Evolutionary conservation across 805 yeast species (phyloP), one percentile per base, ranked within the genome.

Genomic region (Pichia manshurica): DNA sequence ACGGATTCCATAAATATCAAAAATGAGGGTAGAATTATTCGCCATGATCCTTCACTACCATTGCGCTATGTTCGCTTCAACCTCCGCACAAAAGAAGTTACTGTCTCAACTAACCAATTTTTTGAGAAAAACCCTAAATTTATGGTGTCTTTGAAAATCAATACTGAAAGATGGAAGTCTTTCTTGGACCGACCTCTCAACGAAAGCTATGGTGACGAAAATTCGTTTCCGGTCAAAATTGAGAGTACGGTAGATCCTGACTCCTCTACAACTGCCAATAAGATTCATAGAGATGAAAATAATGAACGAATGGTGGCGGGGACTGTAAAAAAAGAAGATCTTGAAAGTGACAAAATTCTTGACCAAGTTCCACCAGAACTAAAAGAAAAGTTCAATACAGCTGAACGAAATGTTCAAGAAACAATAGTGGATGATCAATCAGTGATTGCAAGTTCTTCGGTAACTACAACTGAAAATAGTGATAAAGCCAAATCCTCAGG

Each of bases 61-160:
- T 44, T 65, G 10, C 57, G 77, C 37, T 73, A 63, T 50, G 72
- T 74, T 40, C 66, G 60, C 45, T 39, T 64, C n/a, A 54, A 58
- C 34, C 25, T 63, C 3, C 46, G 49, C n/a, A 51, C 55, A 1
- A 60, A 54, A n/a, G 50, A 49, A 19, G 59, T 64, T 10, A 39
- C 49, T 17, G 40, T 61, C 2, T 62, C 64, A 17, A 56, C 64
- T 0, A 59, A 57, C 41, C 64, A 62, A 37, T 36, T 51, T 4
- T 61, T 61, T 42, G 61, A 55, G 13, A 25, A 12, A 7, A 3
- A 15, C 8, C 19, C 33, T 3, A 5, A 20, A 19, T 15, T 5
- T 31, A 17, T 37, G 15, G 51, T 52, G 4, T 31, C 39, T 2
- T 23, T 52, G 10, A 47, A 45, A 31, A 34, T 52, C 4, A 19